Conservation (phyloP, 345 rosid genomes). For the Salix koriyanagi region DNA sequence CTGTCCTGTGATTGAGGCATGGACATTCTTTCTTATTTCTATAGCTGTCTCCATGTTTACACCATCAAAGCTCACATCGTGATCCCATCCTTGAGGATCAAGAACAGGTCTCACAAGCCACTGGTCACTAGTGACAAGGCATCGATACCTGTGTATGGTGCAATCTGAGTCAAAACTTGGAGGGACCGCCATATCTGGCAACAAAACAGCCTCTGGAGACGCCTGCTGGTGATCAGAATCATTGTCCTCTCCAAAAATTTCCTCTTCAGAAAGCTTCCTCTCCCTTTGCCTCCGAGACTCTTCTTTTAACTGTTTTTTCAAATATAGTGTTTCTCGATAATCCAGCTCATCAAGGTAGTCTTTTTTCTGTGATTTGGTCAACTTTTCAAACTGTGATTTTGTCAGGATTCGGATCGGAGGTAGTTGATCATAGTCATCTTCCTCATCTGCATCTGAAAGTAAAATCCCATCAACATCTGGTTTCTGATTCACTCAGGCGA, state of each 20-base stretch:
- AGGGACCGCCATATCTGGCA: constrained; percentile 84
- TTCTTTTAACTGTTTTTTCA: constrained; percentile 83
- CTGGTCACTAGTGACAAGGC: constrained; percentile 50
- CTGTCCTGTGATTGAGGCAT: constrained; percentile 63
- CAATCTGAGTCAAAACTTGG: constrained; percentile 73
- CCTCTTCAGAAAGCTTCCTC: constrained; percentile 41
- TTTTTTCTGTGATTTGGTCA: constrained; percentile 63
- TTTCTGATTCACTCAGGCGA: constrained; percentile 43
- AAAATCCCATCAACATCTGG: constrained; percentile 47
- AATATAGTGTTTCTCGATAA: constrained; percentile 72
- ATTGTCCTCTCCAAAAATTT: constrained; percentile 21
- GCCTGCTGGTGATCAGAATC: constrained; percentile 30
- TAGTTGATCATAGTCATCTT: constrained; percentile 79
- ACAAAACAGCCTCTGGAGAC: constrained; percentile 47
- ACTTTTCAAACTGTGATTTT: constrained; percentile 65
- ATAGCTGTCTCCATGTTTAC: constrained; percentile 68
- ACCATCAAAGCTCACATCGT: constrained; percentile 89
- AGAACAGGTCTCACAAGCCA: constrained; percentile 77
- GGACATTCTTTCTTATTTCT: constrained; percentile 43
- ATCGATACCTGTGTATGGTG: constrained; percentile 61
- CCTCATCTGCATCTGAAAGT: constrained; percentile 51
- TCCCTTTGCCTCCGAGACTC: constrained; percentile 46
- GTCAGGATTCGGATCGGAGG: constrained; percentile 79
- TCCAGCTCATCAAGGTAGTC: constrained; percentile 88
- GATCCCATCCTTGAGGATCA: constrained; percentile 96